phyloP scores from a whole-genome alignment of 1,284 basidiomycete species.

The Mixia osmundae region DNA sequence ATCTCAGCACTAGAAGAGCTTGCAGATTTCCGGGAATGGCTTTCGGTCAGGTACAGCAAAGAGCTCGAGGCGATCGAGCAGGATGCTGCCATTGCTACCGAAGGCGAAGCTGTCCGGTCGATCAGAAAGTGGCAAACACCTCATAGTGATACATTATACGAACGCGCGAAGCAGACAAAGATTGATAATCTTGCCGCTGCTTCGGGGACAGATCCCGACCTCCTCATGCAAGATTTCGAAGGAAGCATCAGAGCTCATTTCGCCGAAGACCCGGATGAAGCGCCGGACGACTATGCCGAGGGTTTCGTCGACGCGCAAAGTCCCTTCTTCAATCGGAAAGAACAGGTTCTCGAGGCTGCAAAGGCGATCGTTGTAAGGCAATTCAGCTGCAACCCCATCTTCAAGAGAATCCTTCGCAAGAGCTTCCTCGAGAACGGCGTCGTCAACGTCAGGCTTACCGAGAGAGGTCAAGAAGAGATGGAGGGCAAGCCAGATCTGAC shows the following conservation, averaged over 20 bases:
- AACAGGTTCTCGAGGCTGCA: slow-evolving; percentile 45
- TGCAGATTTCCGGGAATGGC: slow-evolving; percentile 76
- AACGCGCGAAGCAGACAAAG: slow-evolving; percentile 54
- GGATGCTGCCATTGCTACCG: slow-evolving; percentile 7
- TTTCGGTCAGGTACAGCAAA: slow-evolving; percentile 47
- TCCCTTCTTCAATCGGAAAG: slow-evolving; percentile 14
- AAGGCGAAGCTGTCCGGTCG: too few species aligned
- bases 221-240: slow-evolving; percentile 57
- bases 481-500: too few species aligned
- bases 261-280: slow-evolving; percentile 30
- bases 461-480: slow-evolving; percentile 71
- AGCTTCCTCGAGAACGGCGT: slow-evolving; percentile 51
- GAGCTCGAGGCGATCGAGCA: slow-evolving; percentile 41
- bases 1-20: slow-evolving; percentile 52
- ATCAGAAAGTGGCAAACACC: too few species aligned
- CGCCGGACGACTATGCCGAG: slow-evolving; percentile 20
- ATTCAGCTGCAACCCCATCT: slow-evolving; percentile 72
- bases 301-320: slow-evolving; percentile 18
- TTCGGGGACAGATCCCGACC: slow-evolving; percentile 36
- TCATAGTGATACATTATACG: slow-evolving; percentile 31
- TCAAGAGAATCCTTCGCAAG: slow-evolving; percentile 55
- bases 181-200: slow-evolving; percentile 48
- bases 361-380: slow-evolving; percentile 73
- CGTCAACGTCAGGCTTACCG: slow-evolving; percentile 70
- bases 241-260: slow-evolving; percentile 35